These are phyloP conservation scores for Poa annua DNA, from an alignment of 176 grass and related monocot species.

Conservation along the genomic window DNA sequence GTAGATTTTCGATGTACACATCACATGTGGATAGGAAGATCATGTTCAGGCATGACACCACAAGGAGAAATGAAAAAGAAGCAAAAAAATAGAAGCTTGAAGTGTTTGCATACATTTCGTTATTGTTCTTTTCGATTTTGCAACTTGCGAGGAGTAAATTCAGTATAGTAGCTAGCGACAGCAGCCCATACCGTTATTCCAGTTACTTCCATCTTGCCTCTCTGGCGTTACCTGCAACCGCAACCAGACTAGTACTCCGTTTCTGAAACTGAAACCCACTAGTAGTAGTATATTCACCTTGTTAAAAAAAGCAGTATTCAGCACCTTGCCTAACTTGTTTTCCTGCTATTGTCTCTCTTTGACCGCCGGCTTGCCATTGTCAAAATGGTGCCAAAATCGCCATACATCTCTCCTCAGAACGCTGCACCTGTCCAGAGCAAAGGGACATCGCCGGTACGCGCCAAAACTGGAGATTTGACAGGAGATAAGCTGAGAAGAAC, in stretches of 20 bases:
- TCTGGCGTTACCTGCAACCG: constrained; percentile 1
- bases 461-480: constrained; percentile 55
- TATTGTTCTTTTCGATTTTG: background rate
- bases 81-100: background rate
- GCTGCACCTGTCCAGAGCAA: constrained; percentile 27
- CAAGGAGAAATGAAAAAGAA: background rate
- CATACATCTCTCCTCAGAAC: background rate
- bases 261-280: background rate
- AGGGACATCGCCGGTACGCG: background rate
- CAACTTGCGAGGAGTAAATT: constrained; percentile 24
- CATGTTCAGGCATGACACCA: constrained; percentile 31
- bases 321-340: background rate
- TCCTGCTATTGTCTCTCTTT: constrained; percentile 1
- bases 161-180: background rate
- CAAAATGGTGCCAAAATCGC: constrained; percentile 11
- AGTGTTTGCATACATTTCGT: background rate
- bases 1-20: constrained; percentile 40
- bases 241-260: background rate
- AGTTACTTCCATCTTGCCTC: constrained; percentile 22
- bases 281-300: constrained; percentile 25
- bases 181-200: background rate
- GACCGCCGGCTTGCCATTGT: constrained; percentile 13
- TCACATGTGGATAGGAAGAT: constrained; percentile 34
- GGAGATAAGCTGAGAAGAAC: constrained; percentile 47
- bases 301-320: too few relatives aligned